These are phyloP conservation scores for Pseudophaeomoniella oleicola DNA, from an alignment of 2,329 filamentous ascomycete species.

Conservation along the genomic window DNA sequence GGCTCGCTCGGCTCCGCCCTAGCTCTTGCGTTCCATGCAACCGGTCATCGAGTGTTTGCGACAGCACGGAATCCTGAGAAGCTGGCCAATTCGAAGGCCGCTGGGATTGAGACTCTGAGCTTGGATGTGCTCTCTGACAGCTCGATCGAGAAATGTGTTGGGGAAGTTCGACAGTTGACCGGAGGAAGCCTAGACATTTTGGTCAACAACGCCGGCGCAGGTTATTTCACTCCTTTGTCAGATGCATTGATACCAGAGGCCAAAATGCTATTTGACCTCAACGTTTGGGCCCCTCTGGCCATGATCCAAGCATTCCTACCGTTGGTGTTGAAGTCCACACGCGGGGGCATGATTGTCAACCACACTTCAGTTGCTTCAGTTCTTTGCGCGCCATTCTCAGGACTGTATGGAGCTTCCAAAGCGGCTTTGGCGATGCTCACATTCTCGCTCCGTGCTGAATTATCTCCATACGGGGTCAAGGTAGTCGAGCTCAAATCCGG, in stretches of 20 bases:
- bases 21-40: slow-evolving; percentile 39
- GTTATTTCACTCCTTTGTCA: slow-evolving; percentile 13
- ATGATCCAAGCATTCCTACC: slow-evolving; percentile 1
- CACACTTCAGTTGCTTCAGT: slow-evolving; percentile 19
- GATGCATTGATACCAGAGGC: slow-evolving; percentile 16
- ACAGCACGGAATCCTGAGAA: slow-evolving; percentile 24
- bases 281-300: slow-evolving; percentile 16
- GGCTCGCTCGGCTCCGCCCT: slow-evolving; percentile 46
- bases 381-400: slow-evolving; percentile 17
- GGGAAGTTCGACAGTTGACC: slow-evolving; percentile 5
- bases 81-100: slow-evolving; percentile 10
- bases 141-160: slow-evolving; percentile 15
- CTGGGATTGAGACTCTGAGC: slow-evolving; percentile 14
- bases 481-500: slow-evolving; percentile 44
- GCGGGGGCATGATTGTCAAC: slow-evolving; percentile 24
- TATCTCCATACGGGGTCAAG: slow-evolving; percentile 26
- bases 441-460: slow-evolving; percentile 25
- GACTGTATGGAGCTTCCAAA: slow-evolving; percentile 19
- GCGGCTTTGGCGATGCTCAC: slow-evolving; percentile 14
- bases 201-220: slow-evolving; percentile 32
- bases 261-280: slow-evolving; percentile 25
- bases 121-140: slow-evolving; percentile 18
- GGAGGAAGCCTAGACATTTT: slow-evolving; percentile 25
- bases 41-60: slow-evolving; percentile 41
- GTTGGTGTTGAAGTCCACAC: slow-evolving; percentile 7